Evolutionary conservation across 441 rosid genomes (phyloP).

Genomic region (Flueggea neowawraea): DNA sequence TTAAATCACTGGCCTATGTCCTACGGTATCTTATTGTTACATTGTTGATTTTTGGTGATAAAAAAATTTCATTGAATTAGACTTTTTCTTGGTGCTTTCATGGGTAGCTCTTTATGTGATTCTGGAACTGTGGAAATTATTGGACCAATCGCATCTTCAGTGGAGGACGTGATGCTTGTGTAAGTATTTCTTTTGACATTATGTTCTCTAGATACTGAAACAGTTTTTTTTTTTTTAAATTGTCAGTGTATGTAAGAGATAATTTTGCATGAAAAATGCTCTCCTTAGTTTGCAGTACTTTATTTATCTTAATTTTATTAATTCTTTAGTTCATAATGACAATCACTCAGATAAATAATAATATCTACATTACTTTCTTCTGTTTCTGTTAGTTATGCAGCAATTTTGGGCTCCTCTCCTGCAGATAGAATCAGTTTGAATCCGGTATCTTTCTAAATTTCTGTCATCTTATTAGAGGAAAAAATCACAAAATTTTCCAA

Average conservation of each 20-base stretch:
- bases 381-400: conserved; percentile 60
- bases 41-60: neutral
- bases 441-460: conserved; percentile 43
- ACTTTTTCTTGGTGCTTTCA: conserved; percentile 6
- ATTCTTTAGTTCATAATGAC: neutral
- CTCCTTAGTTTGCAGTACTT: too few species aligned
- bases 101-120: conserved; percentile 53
- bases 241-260: too few species aligned
- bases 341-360: neutral
- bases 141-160: conserved; percentile 79
- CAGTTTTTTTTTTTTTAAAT: too few species aligned
- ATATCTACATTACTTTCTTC: conserved; percentile 1
- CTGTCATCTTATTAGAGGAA: neutral
- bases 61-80: too few species aligned
- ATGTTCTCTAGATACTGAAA: neutral
- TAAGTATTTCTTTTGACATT: conserved; percentile 32
- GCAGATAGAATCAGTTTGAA: conserved; percentile 39
- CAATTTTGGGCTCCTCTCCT: conserved; percentile 71
- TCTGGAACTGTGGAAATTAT: conserved; percentile 73
- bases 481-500: too few species aligned
- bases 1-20: neutral
- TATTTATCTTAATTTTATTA: too few species aligned
- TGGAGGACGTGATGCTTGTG: conserved; percentile 80
- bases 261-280: too few species aligned
- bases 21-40: too few species aligned